phyloP scores from a whole-genome alignment of 2,329 filamentous ascomycete species.

The Thielaviopsis punctulata region DNA sequence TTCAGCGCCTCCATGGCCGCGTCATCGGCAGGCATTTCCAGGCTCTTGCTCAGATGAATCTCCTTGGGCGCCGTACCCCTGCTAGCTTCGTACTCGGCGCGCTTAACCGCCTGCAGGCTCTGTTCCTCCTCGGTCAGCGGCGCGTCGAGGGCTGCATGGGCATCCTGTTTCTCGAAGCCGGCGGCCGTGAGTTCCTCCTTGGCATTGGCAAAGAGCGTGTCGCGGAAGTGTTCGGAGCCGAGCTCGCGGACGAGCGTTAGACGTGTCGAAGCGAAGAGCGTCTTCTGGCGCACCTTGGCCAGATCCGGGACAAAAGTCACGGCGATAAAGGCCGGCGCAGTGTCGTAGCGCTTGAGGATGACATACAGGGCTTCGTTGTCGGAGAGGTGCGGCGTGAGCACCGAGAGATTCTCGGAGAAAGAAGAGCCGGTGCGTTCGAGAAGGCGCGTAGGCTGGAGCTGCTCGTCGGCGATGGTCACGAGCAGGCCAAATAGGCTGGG shows the following conservation, averaged over 20 bases:
- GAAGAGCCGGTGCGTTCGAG: constrained; percentile 35
- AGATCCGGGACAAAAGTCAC: constrained; percentile 66
- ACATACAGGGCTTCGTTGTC: constrained; percentile 54
- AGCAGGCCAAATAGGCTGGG: constrained; percentile 50
- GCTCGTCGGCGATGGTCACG: constrained; percentile 51
- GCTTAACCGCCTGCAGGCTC: constrained; percentile 52
- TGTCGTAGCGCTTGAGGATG: constrained; percentile 51
- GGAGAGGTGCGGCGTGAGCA: constrained; percentile 45
- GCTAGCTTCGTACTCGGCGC: constrained; percentile 58
- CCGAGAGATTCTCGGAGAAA: constrained; percentile 47
- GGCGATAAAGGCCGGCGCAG: constrained; percentile 42
- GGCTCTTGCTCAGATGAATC: constrained; percentile 39
- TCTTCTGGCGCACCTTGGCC: constrained; percentile 69
- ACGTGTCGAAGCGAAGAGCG: constrained; percentile 65
- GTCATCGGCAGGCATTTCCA: constrained; percentile 41
- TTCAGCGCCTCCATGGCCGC: constrained; percentile 48
- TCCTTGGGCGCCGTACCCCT: constrained; percentile 44
- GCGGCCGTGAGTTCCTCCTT: constrained; percentile 49
- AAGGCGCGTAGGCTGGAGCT: constrained; percentile 41
- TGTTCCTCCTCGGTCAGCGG: constrained; percentile 68
- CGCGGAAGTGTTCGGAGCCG: constrained; percentile 60
- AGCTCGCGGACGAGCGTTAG: constrained; percentile 61
- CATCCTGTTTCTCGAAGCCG: constrained; percentile 58
- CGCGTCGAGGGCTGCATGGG: constrained; percentile 44
- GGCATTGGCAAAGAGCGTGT: constrained; percentile 56